Base-by-base conservation (phyloP, 2,329 filamentous ascomycete genomes). In the Talaromyces sp. region DNA sequence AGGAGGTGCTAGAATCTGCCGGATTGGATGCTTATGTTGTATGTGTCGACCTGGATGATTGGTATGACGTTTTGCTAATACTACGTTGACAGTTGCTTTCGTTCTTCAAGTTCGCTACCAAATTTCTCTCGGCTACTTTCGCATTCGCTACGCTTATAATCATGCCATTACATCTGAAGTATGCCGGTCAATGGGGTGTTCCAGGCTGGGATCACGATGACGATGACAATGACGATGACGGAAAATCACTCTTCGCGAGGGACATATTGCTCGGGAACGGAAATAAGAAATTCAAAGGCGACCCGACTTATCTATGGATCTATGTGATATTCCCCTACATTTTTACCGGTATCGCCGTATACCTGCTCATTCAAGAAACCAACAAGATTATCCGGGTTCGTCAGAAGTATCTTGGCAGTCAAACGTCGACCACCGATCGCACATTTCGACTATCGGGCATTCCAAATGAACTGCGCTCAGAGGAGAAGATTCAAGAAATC, bases 31-130 rank as follows among this genome's bases (percentile, higher is more conserved):
- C 95, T 60, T 99, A 92, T 79, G 95, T 97, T 69, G 90, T 91
- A 80, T 70, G 85, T 82, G 7, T n/a, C n/a, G 22, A 14, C 6
- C 41, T 19, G n/a, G 14, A 41, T 13, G 19, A 56, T 37, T 27
- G 24, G 7, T 22, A 16, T 24, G 10, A 45, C 8, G 22, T 19
- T 3, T 33, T 43, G 56, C 56, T 58, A 43, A 58, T 41, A 24
- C 13, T 3, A 37, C n/a, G 50, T 54, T 31, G 13, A 10, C 22
- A 87, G 86, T 97, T 99, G 74, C 84, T 99, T 14, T 87, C 90
- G 16, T 99, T 99, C 79, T 98, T 97, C 84, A 96, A 93, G 76
- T 95, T 98, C 87, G 90, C 94, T 13, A 91, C 93, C 69, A 91
- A 90, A 68, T 90, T 97, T 70, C 89, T 98, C 60, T 81, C 86